Conservation (phyloP, 306 rosid species). For the Senna siamea region DNA sequence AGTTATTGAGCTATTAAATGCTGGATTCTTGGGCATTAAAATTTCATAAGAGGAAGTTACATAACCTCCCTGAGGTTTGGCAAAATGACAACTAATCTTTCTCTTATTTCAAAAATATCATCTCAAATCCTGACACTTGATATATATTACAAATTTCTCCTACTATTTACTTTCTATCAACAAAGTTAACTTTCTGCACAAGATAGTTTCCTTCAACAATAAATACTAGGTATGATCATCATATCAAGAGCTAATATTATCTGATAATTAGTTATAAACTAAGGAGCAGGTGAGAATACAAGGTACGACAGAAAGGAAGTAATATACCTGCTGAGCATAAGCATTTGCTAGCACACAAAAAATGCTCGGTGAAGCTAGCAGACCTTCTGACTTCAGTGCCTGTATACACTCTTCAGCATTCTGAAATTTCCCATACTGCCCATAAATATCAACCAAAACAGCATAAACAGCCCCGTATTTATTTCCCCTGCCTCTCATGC, state of each 20-base stretch:
- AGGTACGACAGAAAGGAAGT: conserved; percentile 20
- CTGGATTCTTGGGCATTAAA: not conserved
- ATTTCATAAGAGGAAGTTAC: too few species aligned
- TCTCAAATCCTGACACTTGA: too few species aligned
- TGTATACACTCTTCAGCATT: conserved; percentile 64
- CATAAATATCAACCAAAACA: conserved; percentile 72
- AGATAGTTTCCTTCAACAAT: too few species aligned
- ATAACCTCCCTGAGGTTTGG: too few species aligned
- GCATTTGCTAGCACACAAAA: conserved; percentile 77
- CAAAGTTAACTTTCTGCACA: too few species aligned
- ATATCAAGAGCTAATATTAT: not conserved
- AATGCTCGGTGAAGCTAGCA: conserved; percentile 54
- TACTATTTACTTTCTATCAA: too few species aligned
- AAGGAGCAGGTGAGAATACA: not conserved
- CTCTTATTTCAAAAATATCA: too few species aligned
- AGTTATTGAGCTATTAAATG: not conserved
- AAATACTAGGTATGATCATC: too few species aligned
- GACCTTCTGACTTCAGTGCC: conserved; percentile 67
- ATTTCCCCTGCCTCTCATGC: conserved; percentile 59
- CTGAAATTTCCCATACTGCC: conserved; percentile 75
- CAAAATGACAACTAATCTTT: too few species aligned
- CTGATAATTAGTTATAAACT: not conserved
- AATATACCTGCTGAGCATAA: conserved; percentile 75
- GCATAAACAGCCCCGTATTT: conserved; percentile 63
- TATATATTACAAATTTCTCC: too few species aligned